These are phyloP conservation scores for Helianthus tuberosus DNA, from an alignment of 129 eudicot species.

Conservation along the genomic window DNA sequence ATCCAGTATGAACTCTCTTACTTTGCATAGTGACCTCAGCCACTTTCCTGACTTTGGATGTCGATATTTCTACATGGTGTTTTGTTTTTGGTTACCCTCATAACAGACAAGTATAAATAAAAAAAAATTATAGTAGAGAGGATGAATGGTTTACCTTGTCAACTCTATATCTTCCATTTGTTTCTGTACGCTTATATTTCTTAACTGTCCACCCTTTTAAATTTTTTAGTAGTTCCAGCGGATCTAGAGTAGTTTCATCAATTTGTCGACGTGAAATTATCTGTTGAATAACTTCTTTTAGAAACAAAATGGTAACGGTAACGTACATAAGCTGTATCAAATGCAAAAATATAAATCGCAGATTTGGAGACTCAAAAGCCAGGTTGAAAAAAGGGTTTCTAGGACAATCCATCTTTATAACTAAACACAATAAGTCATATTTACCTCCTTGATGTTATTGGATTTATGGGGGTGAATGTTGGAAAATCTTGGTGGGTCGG, in stretches of 20 bases:
- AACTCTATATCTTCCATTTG: not conserved
- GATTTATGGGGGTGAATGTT: no score
- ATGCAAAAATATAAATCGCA: no score
- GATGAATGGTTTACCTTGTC: slow-evolving; percentile 19
- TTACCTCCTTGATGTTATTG: slow-evolving; percentile 20
- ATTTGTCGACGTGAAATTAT: not conserved
- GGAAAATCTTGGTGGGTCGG: no score
- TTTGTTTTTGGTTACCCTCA: not conserved
- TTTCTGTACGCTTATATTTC: not conserved
- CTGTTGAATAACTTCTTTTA: slow-evolving; percentile 2
- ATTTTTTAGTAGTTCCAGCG: not conserved
- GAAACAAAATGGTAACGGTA: no score
- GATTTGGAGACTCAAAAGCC: no score
- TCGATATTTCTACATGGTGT: slow-evolving; percentile 1
- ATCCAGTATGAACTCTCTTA: not conserved
- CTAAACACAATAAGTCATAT: not conserved
- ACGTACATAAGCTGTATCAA: no score
- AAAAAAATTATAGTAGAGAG: not conserved
- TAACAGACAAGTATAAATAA: not conserved
- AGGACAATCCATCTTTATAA: not conserved
- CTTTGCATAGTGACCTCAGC: slow-evolving; percentile 7
- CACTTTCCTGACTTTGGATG: slow-evolving; percentile 1
- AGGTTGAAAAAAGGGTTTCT: no score
- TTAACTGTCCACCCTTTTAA: slow-evolving; percentile 24
- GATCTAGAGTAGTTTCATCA: not conserved